Evolutionary conservation across 2,329 filamentous ascomycete species (phyloP), one percentile per base, ranked within the genome.

Genomic region (Botrytis aclada): DNA sequence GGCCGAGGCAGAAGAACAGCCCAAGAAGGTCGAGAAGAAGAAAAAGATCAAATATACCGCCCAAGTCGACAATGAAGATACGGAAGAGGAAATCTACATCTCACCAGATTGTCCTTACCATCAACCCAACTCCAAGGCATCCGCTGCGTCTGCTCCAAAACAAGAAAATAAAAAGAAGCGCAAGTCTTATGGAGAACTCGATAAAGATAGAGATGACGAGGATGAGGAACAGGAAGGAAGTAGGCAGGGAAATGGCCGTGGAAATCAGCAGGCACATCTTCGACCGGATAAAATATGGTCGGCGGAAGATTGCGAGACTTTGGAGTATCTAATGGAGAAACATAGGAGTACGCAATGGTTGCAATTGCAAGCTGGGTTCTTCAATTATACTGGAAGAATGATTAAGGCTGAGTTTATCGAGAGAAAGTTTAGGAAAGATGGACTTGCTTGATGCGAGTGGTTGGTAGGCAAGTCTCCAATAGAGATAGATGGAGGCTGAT

Each of bases 371-470:
- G 77, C 78, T 51, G 74, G 69, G 1, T 81, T 81, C 64, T 81
- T 74, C n/a, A 81, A 80, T 69, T 77, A 75, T 72, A 81, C 80
- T 14, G 79, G 79, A 2, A 73, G 80, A 39, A 80, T 80, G 78
- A 70, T 81, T 4, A 70, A 61, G 18, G 75, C 76, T 47, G 76
- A 78, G 62, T 67, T 80, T 37, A 80, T 81, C 54, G 73, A 80
- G 75, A 66, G 64, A 71, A 81, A 81, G 74, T 81, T 81, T 71
- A 75, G 39, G 61, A 70, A 74, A 39, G 80, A 78, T 76, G 61
- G 70, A 41, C 47, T 64, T 65, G 70, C 37, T 29, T 71, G 41
- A 25, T 9, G 10, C 9, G 20, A 14, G 22, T 29, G 39, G 0
- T 16, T 32, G 8, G 58, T 34, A 20, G 41, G 20, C 3, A 41